Evolutionary conservation across 2,329 filamentous ascomycete species (phyloP).

Genomic region (Arthroderma uncinatum): DNA sequence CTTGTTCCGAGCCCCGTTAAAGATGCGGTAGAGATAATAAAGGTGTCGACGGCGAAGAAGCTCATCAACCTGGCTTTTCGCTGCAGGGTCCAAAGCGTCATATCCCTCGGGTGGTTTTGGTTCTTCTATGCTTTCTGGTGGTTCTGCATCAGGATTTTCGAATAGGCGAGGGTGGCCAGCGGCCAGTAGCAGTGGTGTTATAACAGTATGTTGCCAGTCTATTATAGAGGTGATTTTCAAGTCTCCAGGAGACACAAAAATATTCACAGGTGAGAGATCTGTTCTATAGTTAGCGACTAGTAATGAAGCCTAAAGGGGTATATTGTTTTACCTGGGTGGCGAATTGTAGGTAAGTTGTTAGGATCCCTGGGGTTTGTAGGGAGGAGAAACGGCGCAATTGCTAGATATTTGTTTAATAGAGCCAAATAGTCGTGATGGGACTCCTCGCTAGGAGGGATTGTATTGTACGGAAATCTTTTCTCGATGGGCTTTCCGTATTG

Average conservation of each 20-base stretch:
- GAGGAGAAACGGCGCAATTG: constrained; percentile 18
- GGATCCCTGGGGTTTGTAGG: constrained; percentile 10
- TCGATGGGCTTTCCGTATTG: constrained; percentile 17
- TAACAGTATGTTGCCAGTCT: constrained; percentile 13
- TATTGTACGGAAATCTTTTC: constrained; percentile 18
- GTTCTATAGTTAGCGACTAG: not conserved
- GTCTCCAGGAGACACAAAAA: constrained; percentile 11
- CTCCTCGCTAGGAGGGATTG: constrained; percentile 15
- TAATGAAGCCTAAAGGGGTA: not conserved
- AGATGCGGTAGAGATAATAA: constrained; percentile 13
- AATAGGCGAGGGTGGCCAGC: constrained; percentile 12
- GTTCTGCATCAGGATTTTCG: constrained; percentile 9
- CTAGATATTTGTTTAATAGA: constrained; percentile 19
- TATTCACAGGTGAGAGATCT: constrained; percentile 11
- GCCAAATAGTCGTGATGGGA: constrained; percentile 14
- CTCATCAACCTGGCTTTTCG: constrained; percentile 10
- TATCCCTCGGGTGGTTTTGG: constrained; percentile 12
- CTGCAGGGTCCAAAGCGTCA: constrained; percentile 8
- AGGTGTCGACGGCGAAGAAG: constrained; percentile 9
- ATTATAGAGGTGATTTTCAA: constrained; percentile 9
- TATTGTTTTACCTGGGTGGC: constrained; percentile 13
- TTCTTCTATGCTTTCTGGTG: constrained; percentile 5
- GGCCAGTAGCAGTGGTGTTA: constrained; percentile 9
- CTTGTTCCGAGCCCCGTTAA: constrained; percentile 13
- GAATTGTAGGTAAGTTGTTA: constrained; percentile 16